Conservation (phyloP, 2,329 filamentous ascomycete species). For the Thielaviopsis cerberus region DNA sequence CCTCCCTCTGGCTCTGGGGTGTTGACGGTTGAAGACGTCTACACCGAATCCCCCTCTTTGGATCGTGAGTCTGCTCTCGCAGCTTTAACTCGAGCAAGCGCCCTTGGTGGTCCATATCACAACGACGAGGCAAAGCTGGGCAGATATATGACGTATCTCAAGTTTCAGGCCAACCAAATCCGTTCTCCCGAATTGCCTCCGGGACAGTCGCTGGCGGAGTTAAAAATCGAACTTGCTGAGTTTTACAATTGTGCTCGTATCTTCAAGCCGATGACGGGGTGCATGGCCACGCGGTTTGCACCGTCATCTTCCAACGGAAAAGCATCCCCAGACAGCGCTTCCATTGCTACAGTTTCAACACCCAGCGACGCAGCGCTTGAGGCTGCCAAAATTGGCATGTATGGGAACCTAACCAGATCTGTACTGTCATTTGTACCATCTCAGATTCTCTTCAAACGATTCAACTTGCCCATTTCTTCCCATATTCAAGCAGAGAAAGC, state of each 20-base stretch:
- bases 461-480: slow-evolving; percentile 64
- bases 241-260: slow-evolving; percentile 49
- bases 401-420: slow-evolving; percentile 67
- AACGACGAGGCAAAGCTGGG: slow-evolving; percentile 61
- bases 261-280: slow-evolving; percentile 78
- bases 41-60: slow-evolving; percentile 30
- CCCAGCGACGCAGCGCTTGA: slow-evolving; percentile 55
- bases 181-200: slow-evolving; percentile 20
- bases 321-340: slow-evolving; percentile 14
- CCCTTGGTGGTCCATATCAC: slow-evolving; percentile 60
- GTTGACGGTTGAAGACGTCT: slow-evolving; percentile 42
- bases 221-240: slow-evolving; percentile 59
- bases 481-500: slow-evolving; percentile 21
- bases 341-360: slow-evolving; percentile 17
- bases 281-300: slow-evolving; percentile 89
- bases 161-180: slow-evolving; percentile 22
- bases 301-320: slow-evolving; percentile 39
- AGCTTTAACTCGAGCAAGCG: slow-evolving; percentile 44
- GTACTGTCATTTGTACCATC: slow-evolving; percentile 58
- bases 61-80: slow-evolving; percentile 49
- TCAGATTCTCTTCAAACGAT: slow-evolving; percentile 78
- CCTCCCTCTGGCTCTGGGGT: slow-evolving; percentile 43
- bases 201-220: slow-evolving; percentile 38
- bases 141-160: slow-evolving; percentile 69
- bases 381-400: slow-evolving; percentile 82